Conservation (phyloP, 495 filamentous ascomycete genomes). For the Talaromyces nanjingensis region DNA sequence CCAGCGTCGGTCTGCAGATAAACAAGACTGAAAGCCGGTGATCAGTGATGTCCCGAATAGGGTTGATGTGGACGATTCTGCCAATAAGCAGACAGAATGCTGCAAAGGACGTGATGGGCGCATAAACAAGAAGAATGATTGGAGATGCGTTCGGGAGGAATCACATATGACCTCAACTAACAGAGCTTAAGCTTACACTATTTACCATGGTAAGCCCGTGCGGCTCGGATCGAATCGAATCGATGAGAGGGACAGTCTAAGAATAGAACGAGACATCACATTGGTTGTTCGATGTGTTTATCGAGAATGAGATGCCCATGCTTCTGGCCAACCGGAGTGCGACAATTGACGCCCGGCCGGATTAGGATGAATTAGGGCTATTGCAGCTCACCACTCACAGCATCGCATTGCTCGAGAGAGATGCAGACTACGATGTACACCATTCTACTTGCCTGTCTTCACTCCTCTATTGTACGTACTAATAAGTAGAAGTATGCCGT, state of each 20-base stretch:
- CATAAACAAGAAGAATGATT: conserved; percentile 2
- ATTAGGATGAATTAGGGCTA: not conserved
- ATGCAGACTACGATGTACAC: not conserved
- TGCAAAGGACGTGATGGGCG: conserved; percentile 7
- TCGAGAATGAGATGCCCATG: not conserved
- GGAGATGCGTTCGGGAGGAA: not conserved
- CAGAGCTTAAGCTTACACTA: not conserved
- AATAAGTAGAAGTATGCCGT: not conserved
- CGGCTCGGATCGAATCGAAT: conserved; percentile 7
- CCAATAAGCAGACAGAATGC: not conserved
- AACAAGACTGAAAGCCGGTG: not conserved
- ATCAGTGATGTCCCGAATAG: not conserved
- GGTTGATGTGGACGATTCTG: not conserved
- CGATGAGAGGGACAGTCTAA: not conserved
- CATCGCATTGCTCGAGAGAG: not conserved
- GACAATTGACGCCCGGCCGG: not conserved
- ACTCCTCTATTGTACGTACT: not conserved
- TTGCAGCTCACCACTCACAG: not conserved
- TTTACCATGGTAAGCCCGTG: not conserved
- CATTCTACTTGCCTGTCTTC: not conserved
- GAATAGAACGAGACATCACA: conserved; percentile 1
- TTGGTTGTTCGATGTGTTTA: not conserved
- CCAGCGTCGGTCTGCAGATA: conserved; percentile 8
- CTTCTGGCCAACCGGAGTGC: not conserved
- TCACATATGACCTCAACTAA: conserved; percentile 1